Percentiles rank a stretch among this genome's conserved stretches.
Evolutionary conservation across 1,284 basidiomycete genomes (phyloP).

Genomic region (Dichomitus squalens): DNA sequence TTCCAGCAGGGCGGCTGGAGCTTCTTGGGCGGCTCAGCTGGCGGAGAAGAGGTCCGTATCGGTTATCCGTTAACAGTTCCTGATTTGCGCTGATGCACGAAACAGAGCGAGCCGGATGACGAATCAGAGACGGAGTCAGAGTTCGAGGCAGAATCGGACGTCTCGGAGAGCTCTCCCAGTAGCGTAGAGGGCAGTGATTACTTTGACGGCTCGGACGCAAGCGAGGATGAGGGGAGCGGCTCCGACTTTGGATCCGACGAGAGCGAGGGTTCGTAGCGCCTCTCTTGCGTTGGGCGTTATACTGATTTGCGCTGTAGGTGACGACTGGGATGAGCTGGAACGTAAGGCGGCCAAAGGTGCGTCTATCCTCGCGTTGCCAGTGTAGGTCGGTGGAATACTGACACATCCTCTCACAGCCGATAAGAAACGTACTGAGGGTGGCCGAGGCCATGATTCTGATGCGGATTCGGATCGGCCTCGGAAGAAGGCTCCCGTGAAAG

Average conservation of each 20-base stretch:
- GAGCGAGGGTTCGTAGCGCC: slow-evolving; percentile 56
- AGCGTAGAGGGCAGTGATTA: slow-evolving; percentile 60
- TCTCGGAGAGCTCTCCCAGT: slow-evolving; percentile 44
- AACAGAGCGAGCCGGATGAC: slow-evolving; percentile 68
- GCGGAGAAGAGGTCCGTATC: slow-evolving; percentile 60
- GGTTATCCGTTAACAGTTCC: background rate
- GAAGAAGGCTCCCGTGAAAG: slow-evolving; percentile 57
- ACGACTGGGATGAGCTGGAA: slow-evolving; percentile 96
- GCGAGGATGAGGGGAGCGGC: slow-evolving; percentile 64
- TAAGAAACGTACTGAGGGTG: slow-evolving; percentile 60
- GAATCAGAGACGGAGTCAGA: slow-evolving; percentile 79
- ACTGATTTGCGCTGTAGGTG: slow-evolving; percentile 47
- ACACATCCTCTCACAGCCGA: slow-evolving; percentile 51
- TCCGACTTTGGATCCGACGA: slow-evolving; percentile 72
- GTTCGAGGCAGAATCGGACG: slow-evolving; percentile 73
- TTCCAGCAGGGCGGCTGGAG: slow-evolving; percentile 96
- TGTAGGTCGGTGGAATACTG: background rate
- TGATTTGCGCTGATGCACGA: slow-evolving; percentile 4
- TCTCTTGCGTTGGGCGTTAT: slow-evolving; percentile 18
- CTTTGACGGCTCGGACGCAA: slow-evolving; percentile 60
- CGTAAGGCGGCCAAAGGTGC: slow-evolving; percentile 84
- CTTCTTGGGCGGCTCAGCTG: slow-evolving; percentile 81
- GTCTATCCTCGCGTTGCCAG: slow-evolving; percentile 19
- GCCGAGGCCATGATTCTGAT: slow-evolving; percentile 59
- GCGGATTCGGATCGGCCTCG: slow-evolving; percentile 62